These are phyloP conservation scores for Nasturtium officinale DNA, from an alignment of 345 rosid species.

Conservation along the genomic window DNA sequence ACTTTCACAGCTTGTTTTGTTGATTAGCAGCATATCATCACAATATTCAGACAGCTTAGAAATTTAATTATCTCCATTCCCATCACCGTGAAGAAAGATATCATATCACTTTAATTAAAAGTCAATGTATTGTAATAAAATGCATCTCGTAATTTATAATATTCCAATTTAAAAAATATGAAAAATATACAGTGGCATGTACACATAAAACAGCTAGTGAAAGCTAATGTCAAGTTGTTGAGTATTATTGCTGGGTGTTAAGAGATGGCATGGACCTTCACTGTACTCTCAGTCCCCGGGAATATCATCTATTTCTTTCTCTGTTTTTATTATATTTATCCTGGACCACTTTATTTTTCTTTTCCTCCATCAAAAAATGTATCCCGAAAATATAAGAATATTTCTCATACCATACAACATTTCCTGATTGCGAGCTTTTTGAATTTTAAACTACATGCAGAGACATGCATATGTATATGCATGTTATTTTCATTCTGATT, in stretches of 20 bases:
- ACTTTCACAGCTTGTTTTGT: background rate
- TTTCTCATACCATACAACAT: background rate
- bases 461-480: background rate
- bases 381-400: background rate
- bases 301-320: slow-evolving; percentile 33
- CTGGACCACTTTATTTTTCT: slow-evolving; percentile 29
- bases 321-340: background rate
- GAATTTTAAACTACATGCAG: background rate
- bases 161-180: background rate
- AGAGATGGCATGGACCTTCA: slow-evolving; percentile 38
- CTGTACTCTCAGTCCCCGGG: slow-evolving; percentile 30
- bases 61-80: background rate
- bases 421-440: background rate
- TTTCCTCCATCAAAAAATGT: background rate
- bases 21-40: background rate
- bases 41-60: background rate
- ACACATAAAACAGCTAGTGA: background rate
- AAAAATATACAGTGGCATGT: background rate
- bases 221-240: slow-evolving; percentile 22
- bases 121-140: background rate
- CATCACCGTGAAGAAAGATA: background rate
- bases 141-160: too few species aligned
- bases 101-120: too few species aligned
- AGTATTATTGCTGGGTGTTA: slow-evolving; percentile 20
- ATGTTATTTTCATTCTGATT: background rate